These are phyloP conservation scores for Rhodosporidiobolus odoratus DNA, from an alignment of 768 basidiomycete genomes.

Conservation along the genomic window DNA sequence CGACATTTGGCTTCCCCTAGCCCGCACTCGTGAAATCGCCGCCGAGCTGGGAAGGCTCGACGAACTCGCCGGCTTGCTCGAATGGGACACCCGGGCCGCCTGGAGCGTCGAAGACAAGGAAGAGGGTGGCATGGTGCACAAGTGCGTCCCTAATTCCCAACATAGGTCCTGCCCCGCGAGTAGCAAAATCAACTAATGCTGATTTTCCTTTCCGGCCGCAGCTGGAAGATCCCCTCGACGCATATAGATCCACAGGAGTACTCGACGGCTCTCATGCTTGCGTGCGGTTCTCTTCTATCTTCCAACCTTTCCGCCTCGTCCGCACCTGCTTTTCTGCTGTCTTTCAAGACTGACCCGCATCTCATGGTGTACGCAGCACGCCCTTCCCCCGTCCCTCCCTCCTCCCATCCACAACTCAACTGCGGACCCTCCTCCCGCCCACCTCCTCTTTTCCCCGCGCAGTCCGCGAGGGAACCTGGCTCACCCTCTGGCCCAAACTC, in stretches of 20 bases:
- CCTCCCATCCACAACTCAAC: slow-evolving; percentile 11
- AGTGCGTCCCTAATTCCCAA: not conserved
- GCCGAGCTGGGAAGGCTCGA: slow-evolving; percentile 3
- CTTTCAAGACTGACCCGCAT: no score
- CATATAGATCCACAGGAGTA: slow-evolving; percentile 14
- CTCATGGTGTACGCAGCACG: not conserved
- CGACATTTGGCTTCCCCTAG: slow-evolving; percentile 32
- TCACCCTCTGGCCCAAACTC: not conserved
- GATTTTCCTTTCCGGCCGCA: not conserved
- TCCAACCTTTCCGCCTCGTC: no score
- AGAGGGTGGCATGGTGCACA: slow-evolving; percentile 28
- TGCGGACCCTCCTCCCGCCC: slow-evolving; percentile 29
- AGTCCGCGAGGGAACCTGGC: not conserved
- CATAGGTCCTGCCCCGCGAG: no score
- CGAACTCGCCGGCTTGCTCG: slow-evolving; percentile 20
- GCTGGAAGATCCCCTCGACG: slow-evolving; percentile 28
- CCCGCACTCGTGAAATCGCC: slow-evolving; percentile 4
- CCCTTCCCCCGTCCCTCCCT: slow-evolving; percentile 30
- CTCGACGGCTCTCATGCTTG: slow-evolving; percentile 28
- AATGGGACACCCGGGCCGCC: slow-evolving; percentile 27
- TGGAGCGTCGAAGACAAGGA: slow-evolving; percentile 34
- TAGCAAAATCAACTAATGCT: no score
- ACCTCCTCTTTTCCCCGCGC: not conserved
- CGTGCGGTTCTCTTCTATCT: not conserved
- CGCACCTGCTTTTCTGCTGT: not conserved